phyloP scores from a whole-genome alignment of 805 yeast species.

The Huiozyma sinensis region DNA sequence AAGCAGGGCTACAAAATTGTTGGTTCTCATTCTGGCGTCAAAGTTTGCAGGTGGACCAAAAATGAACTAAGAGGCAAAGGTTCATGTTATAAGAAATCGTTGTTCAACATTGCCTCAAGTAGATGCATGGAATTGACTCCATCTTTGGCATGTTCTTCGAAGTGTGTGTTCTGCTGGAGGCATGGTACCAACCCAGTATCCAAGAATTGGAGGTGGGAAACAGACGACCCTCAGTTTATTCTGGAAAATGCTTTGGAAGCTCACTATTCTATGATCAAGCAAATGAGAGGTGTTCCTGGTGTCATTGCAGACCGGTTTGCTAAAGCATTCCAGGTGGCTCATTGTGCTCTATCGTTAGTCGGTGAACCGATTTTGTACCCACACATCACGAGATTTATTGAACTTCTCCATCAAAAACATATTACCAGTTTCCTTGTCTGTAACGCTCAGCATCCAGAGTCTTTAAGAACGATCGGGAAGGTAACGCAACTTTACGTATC shows the following conservation, averaged over 20 bases:
- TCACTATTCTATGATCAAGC: slow-evolving; percentile 85
- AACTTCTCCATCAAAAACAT: slow-evolving; percentile 65
- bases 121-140: slow-evolving; percentile 96
- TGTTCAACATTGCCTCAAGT: slow-evolving; percentile 84
- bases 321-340: slow-evolving; percentile 81
- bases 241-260: slow-evolving; percentile 79
- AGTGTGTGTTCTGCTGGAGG: slow-evolving; percentile 95
- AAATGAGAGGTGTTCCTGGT: slow-evolving; percentile 93
- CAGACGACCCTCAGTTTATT: slow-evolving; percentile 78
- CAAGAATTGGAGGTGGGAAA: slow-evolving; percentile 93
- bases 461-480: slow-evolving; percentile 52
- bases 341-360: slow-evolving; percentile 85
- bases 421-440: slow-evolving; percentile 87
- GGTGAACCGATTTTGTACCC: slow-evolving; percentile 96
- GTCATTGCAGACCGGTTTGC: slow-evolving; percentile 81
- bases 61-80: slow-evolving; percentile 91
- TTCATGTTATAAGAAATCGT: slow-evolving; percentile 85
- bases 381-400: slow-evolving; percentile 73
- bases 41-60: slow-evolving; percentile 93
- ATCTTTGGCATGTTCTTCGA: slow-evolving; percentile 83
- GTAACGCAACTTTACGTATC: slow-evolving; percentile 90
- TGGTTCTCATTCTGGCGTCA: slow-evolving; percentile 91
- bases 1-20: slow-evolving; percentile 91
- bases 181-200: slow-evolving; percentile 97
- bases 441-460: slow-evolving; percentile 92